Base-by-base conservation (phyloP, 202 grass and related monocot species). In the Schoenoplectus tabernaemontani region DNA sequence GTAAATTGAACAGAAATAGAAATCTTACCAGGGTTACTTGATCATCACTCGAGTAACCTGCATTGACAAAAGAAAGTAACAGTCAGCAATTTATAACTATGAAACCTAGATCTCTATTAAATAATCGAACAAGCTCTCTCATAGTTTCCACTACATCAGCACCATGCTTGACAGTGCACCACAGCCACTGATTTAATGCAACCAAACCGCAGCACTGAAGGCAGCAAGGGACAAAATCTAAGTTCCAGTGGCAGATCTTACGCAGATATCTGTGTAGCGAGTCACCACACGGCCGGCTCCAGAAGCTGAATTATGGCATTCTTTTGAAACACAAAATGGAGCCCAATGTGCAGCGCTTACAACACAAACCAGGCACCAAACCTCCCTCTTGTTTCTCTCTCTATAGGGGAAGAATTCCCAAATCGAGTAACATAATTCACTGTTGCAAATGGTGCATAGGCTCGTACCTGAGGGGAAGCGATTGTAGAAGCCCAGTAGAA, bases 401-500 rank as follows among this genome's bases (percentile, higher is more conserved):
- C 30, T 36, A 17, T 15, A 64, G 28, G 17, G 32, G 32, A 37
- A 64, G 33, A 12, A 37, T 37, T 64, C 61, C 61, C 74, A 3
- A 61, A 7, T 37, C 3, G 9, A 41, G 15, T 24, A 9, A 66
- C 53, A 12, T 4, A 23, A 28, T 30, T 7, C 10, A 67, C 46
- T 56, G 60, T 20, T 34, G 24, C 34, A 46, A 60, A 79, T 41
- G 7, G 4, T 38, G 41, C 11, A 36, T 11, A 4, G 9, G 12
- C 9, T 19, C 30, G 37, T 11, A 93, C 91, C 86, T 11, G 87
- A 70, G 39, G 86, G 88, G 7, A 80, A 65, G 5, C 58, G 42
- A 80, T 80, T 80, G 82, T 90, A 87, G 76, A 87, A 68, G 22
- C 86, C 86, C 57, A 91, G 26, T 37, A 88, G 85, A 80, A 88